phyloP scores from a whole-genome alignment of 345 rosid genomes.

The Syzygium grande region DNA sequence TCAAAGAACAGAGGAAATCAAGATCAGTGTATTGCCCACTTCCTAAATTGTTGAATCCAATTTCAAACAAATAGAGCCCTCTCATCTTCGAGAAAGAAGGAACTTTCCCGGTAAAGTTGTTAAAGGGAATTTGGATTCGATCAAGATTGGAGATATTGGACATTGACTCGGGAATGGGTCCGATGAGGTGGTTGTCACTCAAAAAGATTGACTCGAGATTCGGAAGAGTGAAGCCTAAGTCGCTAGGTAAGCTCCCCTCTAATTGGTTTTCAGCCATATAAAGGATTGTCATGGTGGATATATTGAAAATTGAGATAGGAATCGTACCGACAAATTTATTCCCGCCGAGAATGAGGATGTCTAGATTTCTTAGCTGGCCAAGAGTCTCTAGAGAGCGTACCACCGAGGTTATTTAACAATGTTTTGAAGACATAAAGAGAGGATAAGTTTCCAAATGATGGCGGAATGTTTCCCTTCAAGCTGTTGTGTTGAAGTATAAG shows the following conservation, averaged over 20 bases:
- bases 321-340: background rate
- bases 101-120: background rate
- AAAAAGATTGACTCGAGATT: rapidly evolving
- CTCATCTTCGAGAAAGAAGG: background rate
- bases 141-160: background rate
- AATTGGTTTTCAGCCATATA: no score
- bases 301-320: no score
- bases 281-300: rapidly evolving
- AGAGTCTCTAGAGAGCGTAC: background rate
- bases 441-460: background rate
- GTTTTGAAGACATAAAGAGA: rapidly evolving
- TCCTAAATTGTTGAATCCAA: rapidly evolving
- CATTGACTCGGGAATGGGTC: background rate
- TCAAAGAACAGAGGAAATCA: background rate
- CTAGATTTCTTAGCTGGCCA: background rate
- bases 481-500: background rate
- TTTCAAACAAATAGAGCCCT: rapidly evolving
- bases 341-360: rapidly evolving
- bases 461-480: background rate
- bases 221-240: background rate
- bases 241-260: background rate
- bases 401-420: rapidly evolving
- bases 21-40: background rate
- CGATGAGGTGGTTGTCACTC: rapidly evolving
- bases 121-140: rapidly evolving